Conservation (phyloP, 2,329 filamentous ascomycete genomes). For the Pseudogymnoascus sp. region DNA sequence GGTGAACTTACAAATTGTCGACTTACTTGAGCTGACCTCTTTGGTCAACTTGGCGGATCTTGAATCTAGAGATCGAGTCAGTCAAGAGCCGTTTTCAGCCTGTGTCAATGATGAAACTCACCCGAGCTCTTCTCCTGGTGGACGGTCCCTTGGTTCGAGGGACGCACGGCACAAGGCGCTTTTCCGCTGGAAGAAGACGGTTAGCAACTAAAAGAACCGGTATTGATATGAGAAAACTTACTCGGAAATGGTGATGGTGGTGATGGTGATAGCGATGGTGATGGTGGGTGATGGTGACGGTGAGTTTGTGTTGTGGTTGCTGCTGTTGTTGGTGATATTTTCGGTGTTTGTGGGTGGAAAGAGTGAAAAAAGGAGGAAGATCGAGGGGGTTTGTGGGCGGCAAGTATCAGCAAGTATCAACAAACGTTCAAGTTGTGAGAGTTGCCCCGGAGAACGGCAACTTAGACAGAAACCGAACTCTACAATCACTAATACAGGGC, state of each 20-base stretch:
- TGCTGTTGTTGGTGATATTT: neutral
- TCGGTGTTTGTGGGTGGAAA: neutral
- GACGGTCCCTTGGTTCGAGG: constrained; percentile 4
- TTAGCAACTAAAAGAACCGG: neutral
- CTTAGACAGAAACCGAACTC: neutral
- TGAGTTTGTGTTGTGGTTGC: neutral
- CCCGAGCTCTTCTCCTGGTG: neutral
- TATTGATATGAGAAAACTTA: neutral
- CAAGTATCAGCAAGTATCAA: neutral
- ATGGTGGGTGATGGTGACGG: too few relatives aligned
- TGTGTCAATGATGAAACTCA: neutral
- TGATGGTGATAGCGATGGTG: neutral
- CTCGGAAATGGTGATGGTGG: neutral
- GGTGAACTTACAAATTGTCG: neutral
- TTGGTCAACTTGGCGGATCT: neutral
- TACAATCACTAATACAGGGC: neutral
- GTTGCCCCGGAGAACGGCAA: neutral
- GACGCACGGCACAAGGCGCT: neutral
- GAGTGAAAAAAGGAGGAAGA: neutral
- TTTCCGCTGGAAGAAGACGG: neutral
- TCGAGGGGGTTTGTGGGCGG: neutral
- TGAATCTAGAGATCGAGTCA: neutral
- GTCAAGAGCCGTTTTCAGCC: neutral
- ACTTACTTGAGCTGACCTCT: neutral
- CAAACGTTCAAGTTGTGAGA: neutral